Evolutionary conservation across 768 basidiomycete genomes (phyloP).

Genomic region (Lactifluus hygrophoroides): DNA sequence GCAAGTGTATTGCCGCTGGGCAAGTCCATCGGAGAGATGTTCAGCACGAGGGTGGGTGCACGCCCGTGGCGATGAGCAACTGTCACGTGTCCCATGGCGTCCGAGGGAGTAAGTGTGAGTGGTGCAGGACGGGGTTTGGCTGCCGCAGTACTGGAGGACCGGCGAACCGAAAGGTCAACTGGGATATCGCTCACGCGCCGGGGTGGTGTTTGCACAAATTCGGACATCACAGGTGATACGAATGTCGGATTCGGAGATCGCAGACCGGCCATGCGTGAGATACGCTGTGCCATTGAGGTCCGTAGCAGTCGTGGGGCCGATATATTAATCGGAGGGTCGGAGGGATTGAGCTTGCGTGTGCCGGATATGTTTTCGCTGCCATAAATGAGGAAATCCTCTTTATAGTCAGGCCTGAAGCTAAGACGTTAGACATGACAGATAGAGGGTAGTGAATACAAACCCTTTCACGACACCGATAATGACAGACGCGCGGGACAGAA

Average conservation of each 20-base stretch:
- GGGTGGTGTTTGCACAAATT: neutral
- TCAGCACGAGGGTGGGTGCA: conserved; percentile 17
- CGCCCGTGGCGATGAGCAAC: neutral
- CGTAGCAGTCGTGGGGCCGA: conserved; percentile 11
- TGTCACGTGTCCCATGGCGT: conserved; percentile 1
- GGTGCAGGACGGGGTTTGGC: neutral
- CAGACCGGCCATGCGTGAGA: conserved; percentile 2
- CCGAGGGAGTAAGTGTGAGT: neutral
- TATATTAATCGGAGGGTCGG: conserved; percentile 2
- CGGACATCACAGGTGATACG: neutral
- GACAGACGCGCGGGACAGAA: conserved; percentile 45
- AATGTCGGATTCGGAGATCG: conserved; percentile 4
- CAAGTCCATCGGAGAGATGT: conserved; percentile 4
- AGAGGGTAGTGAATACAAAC: conserved; percentile 33
- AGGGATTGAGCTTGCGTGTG: conserved; percentile 12
- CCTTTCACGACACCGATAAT: conserved; percentile 61
- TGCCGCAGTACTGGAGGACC: neutral
- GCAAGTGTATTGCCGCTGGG: conserved; percentile 1
- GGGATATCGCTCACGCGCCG: neutral
- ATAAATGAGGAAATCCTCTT: conserved; percentile 16
- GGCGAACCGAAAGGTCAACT: neutral
- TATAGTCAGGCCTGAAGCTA: conserved; percentile 11
- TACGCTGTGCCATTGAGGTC: conserved; percentile 10
- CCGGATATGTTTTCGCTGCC: conserved; percentile 1
- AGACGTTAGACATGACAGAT: neutral